Base-by-base conservation (phyloP, 2,329 filamentous ascomycete genomes). In the Allantophomopsis cytisporea region DNA sequence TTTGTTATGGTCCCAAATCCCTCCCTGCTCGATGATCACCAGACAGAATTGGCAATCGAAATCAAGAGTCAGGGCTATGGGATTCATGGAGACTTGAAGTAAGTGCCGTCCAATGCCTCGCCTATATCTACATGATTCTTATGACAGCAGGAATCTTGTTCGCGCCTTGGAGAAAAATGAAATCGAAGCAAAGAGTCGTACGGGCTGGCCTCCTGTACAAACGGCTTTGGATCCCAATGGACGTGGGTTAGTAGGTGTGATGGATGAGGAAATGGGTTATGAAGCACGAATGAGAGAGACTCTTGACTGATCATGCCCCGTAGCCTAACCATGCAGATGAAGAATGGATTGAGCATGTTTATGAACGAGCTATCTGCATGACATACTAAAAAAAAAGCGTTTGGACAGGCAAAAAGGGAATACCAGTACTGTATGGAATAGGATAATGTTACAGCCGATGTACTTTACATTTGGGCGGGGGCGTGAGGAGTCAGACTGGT, bases 1-100 rank as follows among this genome's bases (percentile, higher is more conserved):
- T 64, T 96, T n/a, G 71, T 98, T 37, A 85, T 94, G 1, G 87
- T 98, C 2, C 83, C 89, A 2, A 98, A 98, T 57, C 70, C 76
- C 2, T 66, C 68, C 6, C 71, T 98, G 1, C 71, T 94, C 50
- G 79, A 93, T 53, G 89, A 98, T 52, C 91, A 98, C 55, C 91
- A 98, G 60, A 71, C 76, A 15, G 86, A 96, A 57, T 71, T 98
- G 40, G 89, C 89, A 1, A 67, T 77, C 37, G 79, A 84, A 47
- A 70, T 96, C 41, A 73, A 81, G 23, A 63, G 67, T 17, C 74
- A 85, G 48, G 80, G 81, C 17, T 94, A 93, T 60, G 76, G 85
- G 2, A 68, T 88, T 5, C 50, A 50, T 35, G 45, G 47, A 15
- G 38, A 47, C 31, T 42, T 44, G 15, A 37, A 39, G 52, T 54